phyloP scores from a whole-genome alignment of 2,329 filamentous ascomycete genomes.

The Microcyclosporella mali region DNA sequence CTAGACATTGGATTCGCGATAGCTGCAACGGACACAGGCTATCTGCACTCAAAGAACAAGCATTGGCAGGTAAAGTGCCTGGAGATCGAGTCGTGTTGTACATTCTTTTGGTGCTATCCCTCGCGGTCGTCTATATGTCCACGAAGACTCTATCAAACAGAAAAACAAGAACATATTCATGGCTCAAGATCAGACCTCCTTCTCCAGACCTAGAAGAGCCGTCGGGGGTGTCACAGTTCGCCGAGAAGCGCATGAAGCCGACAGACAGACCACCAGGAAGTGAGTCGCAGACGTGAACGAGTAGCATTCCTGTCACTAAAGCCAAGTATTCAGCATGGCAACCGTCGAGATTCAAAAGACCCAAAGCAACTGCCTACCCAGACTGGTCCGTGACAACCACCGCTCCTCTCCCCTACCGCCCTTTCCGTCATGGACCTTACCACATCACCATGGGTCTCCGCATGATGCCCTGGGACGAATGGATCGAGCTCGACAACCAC shows the following conservation, averaged over 20 bases:
- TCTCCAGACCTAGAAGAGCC: constrained; percentile 45
- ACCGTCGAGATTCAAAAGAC: constrained; percentile 54
- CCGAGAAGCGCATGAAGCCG: constrained; percentile 28
- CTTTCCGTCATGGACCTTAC: constrained; percentile 72
- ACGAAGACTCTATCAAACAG: background rate
- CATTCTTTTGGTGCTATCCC: background rate
- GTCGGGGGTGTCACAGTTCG: constrained; percentile 16
- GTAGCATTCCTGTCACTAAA: background rate
- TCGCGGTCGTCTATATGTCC: background rate
- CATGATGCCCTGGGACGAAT: constrained; percentile 63
- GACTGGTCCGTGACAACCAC: constrained; percentile 63
- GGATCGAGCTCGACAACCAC: constrained; percentile 81
- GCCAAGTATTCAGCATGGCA: constrained; percentile 45
- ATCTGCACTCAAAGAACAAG: background rate
- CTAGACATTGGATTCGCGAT: background rate
- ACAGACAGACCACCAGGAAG: constrained; percentile 42
- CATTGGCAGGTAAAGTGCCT: background rate
- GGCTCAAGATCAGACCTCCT: constrained; percentile 9
- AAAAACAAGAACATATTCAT: constrained; percentile 1
- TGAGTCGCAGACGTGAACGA: constrained; percentile 23
- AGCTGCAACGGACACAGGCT: background rate
- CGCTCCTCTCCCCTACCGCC: constrained; percentile 69
- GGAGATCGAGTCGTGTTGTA: background rate
- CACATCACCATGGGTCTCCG: constrained; percentile 71
- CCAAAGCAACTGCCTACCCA: constrained; percentile 56